Evolutionary conservation across 1,139 yeast species (phyloP), one percentile per base, ranked within the genome.

Genomic region (Pichia sp.): DNA sequence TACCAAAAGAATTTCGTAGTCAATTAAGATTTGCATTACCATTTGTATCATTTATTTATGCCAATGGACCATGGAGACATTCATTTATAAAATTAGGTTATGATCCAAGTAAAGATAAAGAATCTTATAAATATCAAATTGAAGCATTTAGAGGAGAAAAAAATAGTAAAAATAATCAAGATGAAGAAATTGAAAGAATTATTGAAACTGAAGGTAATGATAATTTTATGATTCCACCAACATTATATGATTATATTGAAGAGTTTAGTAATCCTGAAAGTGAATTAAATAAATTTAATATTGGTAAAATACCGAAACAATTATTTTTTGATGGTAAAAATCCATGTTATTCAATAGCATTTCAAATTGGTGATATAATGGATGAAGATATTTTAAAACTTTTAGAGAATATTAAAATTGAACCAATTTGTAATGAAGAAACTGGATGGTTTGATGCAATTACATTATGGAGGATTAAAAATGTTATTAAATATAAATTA

Each of bases 51-150:
- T 92, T 79, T 60, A 74, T 86, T 35, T 85, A 81, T 61, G 78
- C 83, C 30, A 84, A 84, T 58, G 98, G 99, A 0, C 98, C 98
- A 0, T 92, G 96, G 96, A 73, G 97, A 57, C 87, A 87, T 51
- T 78, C 95, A n/a, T 87, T 83, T 60, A 79, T 87, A 38, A 76
- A 70, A 55, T 79, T 80, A 55, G 97, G 97, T 0, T 70, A 82
- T 32, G 87, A 92, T 61, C 97, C 97, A 0, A 69, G 77, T 39
- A 55, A 64, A 2, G 77, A 80, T 42, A 58, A 67, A 1, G 39
- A 42, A 6, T 65, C 73, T 6, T 81, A 67, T 59, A 64, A 64
- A 30, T 87, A 80, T 60, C 99, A 92, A 65, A 82, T 87, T 30
- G 97, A 92, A 61, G 82, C 85, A 48, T 92, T 89, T 64, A 74